These are phyloP conservation scores for Coemansia nantahalensis DNA, from an alignment of 192 early-diverging fungal genomes.

Conservation along the genomic window DNA sequence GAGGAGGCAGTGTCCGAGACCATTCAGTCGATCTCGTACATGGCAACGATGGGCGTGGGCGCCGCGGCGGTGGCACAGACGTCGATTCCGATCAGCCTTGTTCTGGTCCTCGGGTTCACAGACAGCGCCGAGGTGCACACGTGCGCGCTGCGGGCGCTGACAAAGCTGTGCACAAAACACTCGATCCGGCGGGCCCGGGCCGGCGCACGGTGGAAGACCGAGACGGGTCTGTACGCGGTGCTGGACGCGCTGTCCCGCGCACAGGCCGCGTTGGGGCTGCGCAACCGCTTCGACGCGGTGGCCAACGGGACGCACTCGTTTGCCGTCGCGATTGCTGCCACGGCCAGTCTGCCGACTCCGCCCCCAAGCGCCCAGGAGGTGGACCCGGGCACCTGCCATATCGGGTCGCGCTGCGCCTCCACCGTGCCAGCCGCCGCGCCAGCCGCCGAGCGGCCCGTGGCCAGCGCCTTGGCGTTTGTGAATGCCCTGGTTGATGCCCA, in stretches of 20 bases:
- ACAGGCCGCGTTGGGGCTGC: slow-evolving; percentile 20
- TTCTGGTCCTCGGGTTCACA: slow-evolving; percentile 15
- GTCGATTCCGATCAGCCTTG: slow-evolving; percentile 35
- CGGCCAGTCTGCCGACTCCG: neutral
- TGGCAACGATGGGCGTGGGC: slow-evolving; percentile 32
- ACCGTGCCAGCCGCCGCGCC: neutral
- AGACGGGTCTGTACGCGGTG: slow-evolving; percentile 26
- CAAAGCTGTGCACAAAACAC: slow-evolving; percentile 41
- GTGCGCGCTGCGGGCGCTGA: slow-evolving; percentile 21
- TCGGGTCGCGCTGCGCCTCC: neutral
- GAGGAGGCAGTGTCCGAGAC: slow-evolving; percentile 12
- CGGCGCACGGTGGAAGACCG: slow-evolving; percentile 24
- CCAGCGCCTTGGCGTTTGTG: slow-evolving; percentile 26
- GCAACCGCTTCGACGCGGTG: slow-evolving; percentile 42
- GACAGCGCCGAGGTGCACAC: slow-evolving; percentile 7
- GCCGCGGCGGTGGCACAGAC: slow-evolving; percentile 28
- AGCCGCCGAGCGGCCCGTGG: slow-evolving; percentile 16
- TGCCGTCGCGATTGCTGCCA: slow-evolving; percentile 7
- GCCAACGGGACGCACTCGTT: slow-evolving; percentile 28
- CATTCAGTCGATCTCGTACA: slow-evolving; percentile 27
- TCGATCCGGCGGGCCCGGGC: slow-evolving; percentile 27
- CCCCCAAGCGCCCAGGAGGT: neutral
- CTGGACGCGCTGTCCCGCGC: slow-evolving; percentile 33
- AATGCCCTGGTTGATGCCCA: slow-evolving; percentile 40
- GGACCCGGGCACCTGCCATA: too few species aligned